phyloP scores from a whole-genome alignment of 257 asterid species.

The Avicennia marina region DNA sequence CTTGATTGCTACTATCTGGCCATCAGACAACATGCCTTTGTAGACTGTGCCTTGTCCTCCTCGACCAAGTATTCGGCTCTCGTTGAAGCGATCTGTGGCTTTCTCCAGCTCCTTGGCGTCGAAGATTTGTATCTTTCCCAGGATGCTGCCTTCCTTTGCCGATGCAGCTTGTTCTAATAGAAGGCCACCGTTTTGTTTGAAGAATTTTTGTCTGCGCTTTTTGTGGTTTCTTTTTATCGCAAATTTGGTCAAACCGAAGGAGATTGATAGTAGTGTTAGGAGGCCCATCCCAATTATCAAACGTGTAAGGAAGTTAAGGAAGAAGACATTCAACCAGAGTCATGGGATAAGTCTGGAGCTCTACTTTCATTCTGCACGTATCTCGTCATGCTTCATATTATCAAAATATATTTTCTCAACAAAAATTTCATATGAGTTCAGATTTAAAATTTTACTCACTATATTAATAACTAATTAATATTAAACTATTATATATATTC shows the following conservation, averaged over 20 bases:
- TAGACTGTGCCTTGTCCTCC: too few relatives aligned
- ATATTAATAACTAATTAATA: too few relatives aligned
- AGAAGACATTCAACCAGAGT: too few relatives aligned
- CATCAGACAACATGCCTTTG: conserved; percentile 23
- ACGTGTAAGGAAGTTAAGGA: conserved; percentile 15
- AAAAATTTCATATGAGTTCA: too few relatives aligned
- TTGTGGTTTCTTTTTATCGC: conserved; percentile 12
- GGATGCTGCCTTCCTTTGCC: conserved; percentile 8
- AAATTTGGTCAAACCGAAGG: conserved; percentile 1
- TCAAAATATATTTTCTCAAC: too few relatives aligned
- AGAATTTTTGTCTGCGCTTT: conserved; percentile 19
- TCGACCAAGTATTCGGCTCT: conserved; percentile 21
- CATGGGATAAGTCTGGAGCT: too few relatives aligned
- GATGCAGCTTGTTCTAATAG: conserved; percentile 18
- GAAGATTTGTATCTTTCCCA: conserved; percentile 14
- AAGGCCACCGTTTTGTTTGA: conserved; percentile 22
- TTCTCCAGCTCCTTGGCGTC: conserved; percentile 17
- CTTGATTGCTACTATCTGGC: conserved; percentile 22
- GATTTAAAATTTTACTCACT: too few relatives aligned
- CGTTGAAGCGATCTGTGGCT: conserved; percentile 18
- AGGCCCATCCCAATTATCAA: conserved; percentile 22
- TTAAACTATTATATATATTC: too few relatives aligned
- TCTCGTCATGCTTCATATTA: too few relatives aligned
- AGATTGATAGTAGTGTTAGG: conserved; percentile 13
- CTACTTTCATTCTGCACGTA: too few relatives aligned